These are phyloP conservation scores for Candida nemodendra DNA, from an alignment of 805 yeast species.

Conservation along the genomic window DNA sequence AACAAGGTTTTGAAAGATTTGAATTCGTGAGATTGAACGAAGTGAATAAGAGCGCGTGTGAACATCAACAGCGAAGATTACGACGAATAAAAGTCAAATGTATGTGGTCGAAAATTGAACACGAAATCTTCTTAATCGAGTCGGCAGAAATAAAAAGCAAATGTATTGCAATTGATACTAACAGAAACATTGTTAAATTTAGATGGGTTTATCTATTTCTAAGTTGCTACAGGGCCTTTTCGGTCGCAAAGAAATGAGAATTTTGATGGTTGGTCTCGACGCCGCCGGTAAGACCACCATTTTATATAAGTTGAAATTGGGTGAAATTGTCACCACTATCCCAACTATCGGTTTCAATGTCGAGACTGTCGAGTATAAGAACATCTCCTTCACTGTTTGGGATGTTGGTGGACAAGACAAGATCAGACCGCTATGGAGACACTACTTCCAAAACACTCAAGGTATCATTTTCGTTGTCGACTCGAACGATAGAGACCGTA, in stretches of 20 bases:
- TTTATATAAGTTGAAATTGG: constrained; percentile 89
- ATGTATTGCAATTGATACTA: background rate
- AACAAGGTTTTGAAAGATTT: no score
- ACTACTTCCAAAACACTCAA: constrained; percentile 97
- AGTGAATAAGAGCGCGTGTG: no score
- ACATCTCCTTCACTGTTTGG: constrained; percentile 96
- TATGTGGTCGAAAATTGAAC: background rate
- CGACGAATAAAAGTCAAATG: no score
- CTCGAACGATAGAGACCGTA: constrained; percentile 97
- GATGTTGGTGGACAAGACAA: constrained; percentile 99
- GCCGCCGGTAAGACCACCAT: constrained; percentile 99
- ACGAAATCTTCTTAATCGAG: no score
- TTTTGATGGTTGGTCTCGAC: constrained; percentile 96
- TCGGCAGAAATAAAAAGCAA: no score
- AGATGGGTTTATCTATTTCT: constrained; percentile 95
- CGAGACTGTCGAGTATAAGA: constrained; percentile 95
- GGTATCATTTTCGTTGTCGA: constrained; percentile 98
- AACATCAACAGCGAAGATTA: no score
- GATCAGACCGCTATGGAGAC: constrained; percentile 98
- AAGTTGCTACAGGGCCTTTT: constrained; percentile 92
- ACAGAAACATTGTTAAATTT: background rate
- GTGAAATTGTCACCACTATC: constrained; percentile 93
- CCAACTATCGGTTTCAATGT: constrained; percentile 98
- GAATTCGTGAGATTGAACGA: no score
- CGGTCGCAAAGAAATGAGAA: constrained; percentile 98